Percentiles rank a stretch among this genome's conserved stretches.
phyloP scores from a whole-genome alignment of 768 basidiomycete genomes.

The Termitomyces sp. region DNA sequence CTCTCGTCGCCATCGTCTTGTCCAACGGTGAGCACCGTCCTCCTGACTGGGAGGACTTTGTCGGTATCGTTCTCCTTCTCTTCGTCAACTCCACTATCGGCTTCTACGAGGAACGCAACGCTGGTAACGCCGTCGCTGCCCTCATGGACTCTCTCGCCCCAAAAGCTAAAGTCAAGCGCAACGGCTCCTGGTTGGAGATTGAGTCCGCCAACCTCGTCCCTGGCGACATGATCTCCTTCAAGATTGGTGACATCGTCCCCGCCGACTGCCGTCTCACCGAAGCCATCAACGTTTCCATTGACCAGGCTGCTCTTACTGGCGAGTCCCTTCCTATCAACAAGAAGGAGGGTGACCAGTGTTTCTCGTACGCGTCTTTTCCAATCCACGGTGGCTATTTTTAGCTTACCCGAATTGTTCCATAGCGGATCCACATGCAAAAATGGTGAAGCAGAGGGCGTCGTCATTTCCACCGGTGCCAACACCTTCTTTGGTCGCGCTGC shows the following conservation, averaged over 20 bases:
- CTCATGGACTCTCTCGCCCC: slow-evolving; percentile 99
- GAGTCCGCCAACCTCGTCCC: slow-evolving; percentile 89
- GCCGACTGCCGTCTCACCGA: slow-evolving; percentile 97
- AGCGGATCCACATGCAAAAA: slow-evolving; percentile 98
- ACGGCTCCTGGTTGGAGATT: slow-evolving; percentile 81
- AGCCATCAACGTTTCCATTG: slow-evolving; percentile 95
- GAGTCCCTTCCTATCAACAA: slow-evolving; percentile 93
- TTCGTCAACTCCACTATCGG: slow-evolving; percentile 96
- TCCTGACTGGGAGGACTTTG: slow-evolving; percentile 97
- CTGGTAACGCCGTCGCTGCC: slow-evolving; percentile 98
- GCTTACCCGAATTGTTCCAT: slow-evolving; percentile 5
- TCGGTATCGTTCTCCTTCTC: slow-evolving; percentile 88
- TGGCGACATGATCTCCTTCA: slow-evolving; percentile 96
- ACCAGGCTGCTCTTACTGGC: slow-evolving; percentile 96
- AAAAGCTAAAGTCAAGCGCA: slow-evolving; percentile 91
- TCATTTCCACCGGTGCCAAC: slow-evolving; percentile 97
- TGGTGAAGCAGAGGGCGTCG: slow-evolving; percentile 97
- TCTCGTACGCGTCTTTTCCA: slow-evolving; percentile 56
- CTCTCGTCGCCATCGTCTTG: slow-evolving; percentile 89
- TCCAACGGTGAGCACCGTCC: slow-evolving; percentile 85
- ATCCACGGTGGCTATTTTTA: not conserved
- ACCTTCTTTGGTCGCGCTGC: slow-evolving; percentile 99
- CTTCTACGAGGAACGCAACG: slow-evolving; percentile 97
- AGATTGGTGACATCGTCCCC: slow-evolving; percentile 98
- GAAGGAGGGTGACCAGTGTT: slow-evolving; percentile 94